Base-by-base conservation (phyloP, 192 early-diverging fungal genomes). In the Allomyces macrogynus region DNA sequence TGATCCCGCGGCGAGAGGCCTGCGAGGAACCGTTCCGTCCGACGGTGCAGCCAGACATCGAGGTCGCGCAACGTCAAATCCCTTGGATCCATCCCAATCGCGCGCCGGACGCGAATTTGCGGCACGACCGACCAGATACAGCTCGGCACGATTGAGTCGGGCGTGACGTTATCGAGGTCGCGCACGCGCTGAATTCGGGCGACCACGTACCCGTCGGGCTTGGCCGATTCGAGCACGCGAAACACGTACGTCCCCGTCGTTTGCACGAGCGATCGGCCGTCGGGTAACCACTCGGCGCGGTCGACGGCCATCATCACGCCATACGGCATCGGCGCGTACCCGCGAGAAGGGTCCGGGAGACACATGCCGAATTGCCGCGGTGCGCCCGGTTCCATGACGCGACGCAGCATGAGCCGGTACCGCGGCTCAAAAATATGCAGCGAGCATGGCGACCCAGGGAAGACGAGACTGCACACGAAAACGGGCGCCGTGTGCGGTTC, bases 391-490 rank as follows among this genome's bases (percentile, higher is more conserved):
- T 72, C 71, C 62, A 79, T 66, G 27, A 74, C 68, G 18, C 76
- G 69, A 57, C 79, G 73, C 0, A 87, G 63, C 80, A 87, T 77
- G n/a, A 77, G 71, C 10, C 80, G 71, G 66, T 87, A 87, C 22
- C 78, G 77, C 16, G 80, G 82, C 63, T 86, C 85, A 64, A 83
- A 85, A 26, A 87, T 68, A 62, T 85, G 76, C 32, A 87, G 73
- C 32, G 73, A 81, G 63, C 78, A 80, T 3, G 79, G 80, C 64
- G 77, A 75, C n/a, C 73, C 71, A 20, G 85, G 85, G 54, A 84
- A 79, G 16, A 79, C 72, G 24, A 85, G 71, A 1, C 72, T 74
- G 67, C 75, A 77, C 54, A 83, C 72, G 67, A 87, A 81, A 3
- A 87, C 71, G 0, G 85, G 85, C 10, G 77, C 75, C 64, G 75